Percentiles rank a stretch among this genome's conserved stretches.
Evolutionary conservation across 208 protist species (phyloP).

Genomic region (Tritrichomonas musculus): DNA sequence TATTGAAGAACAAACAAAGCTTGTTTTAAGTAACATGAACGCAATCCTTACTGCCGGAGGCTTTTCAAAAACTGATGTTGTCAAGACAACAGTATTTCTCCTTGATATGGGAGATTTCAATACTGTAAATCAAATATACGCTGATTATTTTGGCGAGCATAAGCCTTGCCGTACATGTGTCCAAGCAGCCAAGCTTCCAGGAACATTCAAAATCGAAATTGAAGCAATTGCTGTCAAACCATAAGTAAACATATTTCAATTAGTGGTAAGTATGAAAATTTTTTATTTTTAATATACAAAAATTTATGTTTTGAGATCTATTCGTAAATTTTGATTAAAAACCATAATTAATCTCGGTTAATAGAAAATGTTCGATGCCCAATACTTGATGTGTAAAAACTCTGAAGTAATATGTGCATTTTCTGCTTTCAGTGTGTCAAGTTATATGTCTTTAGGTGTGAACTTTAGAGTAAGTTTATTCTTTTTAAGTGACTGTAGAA

Average conservation of each 20-base stretch:
- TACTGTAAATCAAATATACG: background rate
- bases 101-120: background rate
- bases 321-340: too few species aligned
- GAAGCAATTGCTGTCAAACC: background rate
- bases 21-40: background rate
- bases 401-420: too few species aligned
- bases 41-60: background rate
- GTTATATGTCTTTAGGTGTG: too few species aligned
- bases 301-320: too few species aligned
- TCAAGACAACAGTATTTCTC: background rate
- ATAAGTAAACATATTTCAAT: background rate
- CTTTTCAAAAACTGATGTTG: background rate
- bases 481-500: too few species aligned
- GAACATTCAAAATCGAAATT: background rate
- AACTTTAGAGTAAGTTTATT: too few species aligned
- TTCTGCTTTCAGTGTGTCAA: too few species aligned
- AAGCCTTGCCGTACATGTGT: background rate
- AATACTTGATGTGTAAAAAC: too few species aligned
- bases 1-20: background rate
- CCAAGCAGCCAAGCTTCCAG: background rate
- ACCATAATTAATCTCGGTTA: too few species aligned
- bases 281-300: too few species aligned
- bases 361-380: too few species aligned
- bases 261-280: too few species aligned
- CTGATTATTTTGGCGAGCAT: slow-evolving; percentile 24